Conservation (phyloP, 371 early-diverging fungal species). For the Mucor saturninus region DNA sequence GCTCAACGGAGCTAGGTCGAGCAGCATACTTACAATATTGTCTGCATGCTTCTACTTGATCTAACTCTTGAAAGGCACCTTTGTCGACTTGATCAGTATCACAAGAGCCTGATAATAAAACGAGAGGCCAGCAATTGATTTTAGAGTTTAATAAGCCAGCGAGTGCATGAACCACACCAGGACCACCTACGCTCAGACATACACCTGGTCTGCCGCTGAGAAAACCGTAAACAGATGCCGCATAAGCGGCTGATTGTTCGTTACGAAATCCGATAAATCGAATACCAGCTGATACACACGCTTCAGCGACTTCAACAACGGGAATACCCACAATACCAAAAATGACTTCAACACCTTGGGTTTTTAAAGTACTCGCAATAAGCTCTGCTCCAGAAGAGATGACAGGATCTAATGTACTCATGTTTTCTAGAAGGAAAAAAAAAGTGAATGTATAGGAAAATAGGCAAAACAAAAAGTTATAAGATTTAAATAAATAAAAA, state of each 20-base stretch:
- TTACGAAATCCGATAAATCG: slow-evolving; percentile 78
- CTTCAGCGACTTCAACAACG: slow-evolving; percentile 77
- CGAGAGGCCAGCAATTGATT: slow-evolving; percentile 74
- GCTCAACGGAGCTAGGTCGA: slow-evolving; percentile 55
- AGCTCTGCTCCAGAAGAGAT: slow-evolving; percentile 65
- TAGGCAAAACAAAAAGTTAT: neutral
- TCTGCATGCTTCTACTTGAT: slow-evolving; percentile 71
- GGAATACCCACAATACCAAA: slow-evolving; percentile 91
- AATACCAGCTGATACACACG: slow-evolving; percentile 75
- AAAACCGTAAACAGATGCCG: slow-evolving; percentile 74
- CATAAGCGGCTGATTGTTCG: slow-evolving; percentile 82
- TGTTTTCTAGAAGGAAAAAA: neutral
- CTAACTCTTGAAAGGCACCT: slow-evolving; percentile 83
- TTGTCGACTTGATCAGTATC: slow-evolving; percentile 62
- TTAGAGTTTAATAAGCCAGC: slow-evolving; percentile 77
- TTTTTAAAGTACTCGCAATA: slow-evolving; percentile 64
- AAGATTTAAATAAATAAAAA: neutral
- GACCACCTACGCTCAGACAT: slow-evolving; percentile 80
- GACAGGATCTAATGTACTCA: slow-evolving; percentile 13
- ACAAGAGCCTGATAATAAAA: slow-evolving; percentile 65
- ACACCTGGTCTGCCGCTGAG: slow-evolving; percentile 75
- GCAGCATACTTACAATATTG: slow-evolving; percentile 72
- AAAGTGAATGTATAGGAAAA: slow-evolving; percentile 7
- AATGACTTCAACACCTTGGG: slow-evolving; percentile 67
- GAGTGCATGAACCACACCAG: slow-evolving; percentile 80